phyloP scores from a whole-genome alignment of 148 eudicot species.

The Dianthus caryophyllus region DNA sequence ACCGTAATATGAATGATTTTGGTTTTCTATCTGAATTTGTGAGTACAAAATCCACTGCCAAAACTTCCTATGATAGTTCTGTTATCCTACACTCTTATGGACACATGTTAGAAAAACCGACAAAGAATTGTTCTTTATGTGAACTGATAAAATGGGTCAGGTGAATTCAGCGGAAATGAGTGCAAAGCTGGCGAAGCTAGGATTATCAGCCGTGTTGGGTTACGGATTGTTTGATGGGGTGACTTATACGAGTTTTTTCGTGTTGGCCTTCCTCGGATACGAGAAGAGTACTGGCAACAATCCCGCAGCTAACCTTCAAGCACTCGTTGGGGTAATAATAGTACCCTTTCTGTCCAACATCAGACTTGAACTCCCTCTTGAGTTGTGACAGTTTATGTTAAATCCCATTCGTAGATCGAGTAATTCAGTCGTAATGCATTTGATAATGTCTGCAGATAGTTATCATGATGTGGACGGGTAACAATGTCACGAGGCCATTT shows the following conservation, averaged over 20 bases:
- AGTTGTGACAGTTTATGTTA: background rate
- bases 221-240: constrained; percentile 54
- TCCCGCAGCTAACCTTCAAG: constrained; percentile 59
- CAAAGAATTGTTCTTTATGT: constrained; percentile 13
- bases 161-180: constrained; percentile 53
- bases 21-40: too few species aligned
- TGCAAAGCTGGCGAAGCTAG: constrained; percentile 45
- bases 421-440: background rate
- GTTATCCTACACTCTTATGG: too few species aligned
- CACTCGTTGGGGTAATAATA: constrained; percentile 43
- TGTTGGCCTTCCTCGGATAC: constrained; percentile 52
- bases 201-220: constrained; percentile 45
- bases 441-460: constrained; percentile 36
- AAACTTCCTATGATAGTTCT: too few species aligned
- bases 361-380: background rate
- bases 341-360: background rate
- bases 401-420: background rate
- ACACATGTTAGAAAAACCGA: too few species aligned
- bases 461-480: constrained; percentile 58
- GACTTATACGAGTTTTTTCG: constrained; percentile 56
- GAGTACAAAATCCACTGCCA: too few species aligned
- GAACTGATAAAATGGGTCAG: constrained; percentile 23
- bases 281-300: constrained; percentile 62
- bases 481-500: constrained; percentile 61
- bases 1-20: too few species aligned